Evolutionary conservation across 371 early-diverging fungal species (phyloP), one percentile per base, ranked within the genome.

Genomic region (Mucor plumbeus): DNA sequence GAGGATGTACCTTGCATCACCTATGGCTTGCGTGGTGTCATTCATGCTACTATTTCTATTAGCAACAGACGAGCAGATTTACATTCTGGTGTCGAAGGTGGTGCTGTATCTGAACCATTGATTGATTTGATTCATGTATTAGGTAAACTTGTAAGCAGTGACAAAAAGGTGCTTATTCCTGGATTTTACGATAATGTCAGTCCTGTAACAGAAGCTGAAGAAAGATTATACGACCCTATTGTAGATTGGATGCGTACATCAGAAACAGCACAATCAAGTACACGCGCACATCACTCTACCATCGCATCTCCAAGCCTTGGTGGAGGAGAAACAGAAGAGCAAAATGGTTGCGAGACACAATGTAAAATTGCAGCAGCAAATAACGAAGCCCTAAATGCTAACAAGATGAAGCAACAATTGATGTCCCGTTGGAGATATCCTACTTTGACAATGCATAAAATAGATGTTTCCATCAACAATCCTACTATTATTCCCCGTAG

Each of bases 61-160:
- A 76, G 65, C n/a, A 70, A 70, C 13, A 62, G 57, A 8, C 61
- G 62, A 1, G 50, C 85, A 8, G 93, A 94, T 64, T 79, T 91
- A 7, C 95, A 94, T 76, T 91, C 94, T n/a, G 95, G 93, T 19
- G 92, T 94, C 6, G 90, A 91, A 74, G 93, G 94, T 41, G 94
- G 95, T 21, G 91, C 91, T 2, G 87, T 90, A 31, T 88, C 85
- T 6, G 93, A 94, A 54, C 95, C 94, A 5, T 73, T 94, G 60
- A 85, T 88, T 19, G 91, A 91, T 59, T 68, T 94, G 79, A 81
- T 92, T 31, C 87, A 91, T 50, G 78, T 92, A 0, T 69, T 94
- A 0, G 71, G 91, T 5, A 79, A 80, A 54, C 74, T 92, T 19
- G 82, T 86, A n/a, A 85, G 85, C 43, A 75, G 78, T 3, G 74